A percentile compares a stretch with the other conserved stretches of the same genome.
These are phyloP conservation scores for Tagetes patula DNA, from an alignment of 129 eudicot genomes.

Conservation along the genomic window DNA sequence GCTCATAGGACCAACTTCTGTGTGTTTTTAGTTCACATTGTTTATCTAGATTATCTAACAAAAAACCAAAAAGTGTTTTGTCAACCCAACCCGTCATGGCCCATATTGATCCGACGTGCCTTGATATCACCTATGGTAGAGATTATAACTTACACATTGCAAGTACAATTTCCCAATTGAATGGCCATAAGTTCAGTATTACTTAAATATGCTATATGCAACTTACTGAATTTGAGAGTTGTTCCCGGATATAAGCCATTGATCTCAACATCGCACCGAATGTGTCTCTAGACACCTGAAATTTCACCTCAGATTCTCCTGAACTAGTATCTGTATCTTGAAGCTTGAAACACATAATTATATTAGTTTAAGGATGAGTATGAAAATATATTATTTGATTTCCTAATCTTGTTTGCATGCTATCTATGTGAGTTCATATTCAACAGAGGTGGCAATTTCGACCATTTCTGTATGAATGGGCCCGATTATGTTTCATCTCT, in stretches of 20 bases:
- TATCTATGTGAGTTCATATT: conserved; percentile 15
- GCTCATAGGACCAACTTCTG: no score
- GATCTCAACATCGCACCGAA: conserved; percentile 98
- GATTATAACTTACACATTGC: neutral
- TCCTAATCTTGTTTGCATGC: neutral
- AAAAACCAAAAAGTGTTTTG: neutral
- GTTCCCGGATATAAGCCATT: conserved; percentile 95
- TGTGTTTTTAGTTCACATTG: no score
- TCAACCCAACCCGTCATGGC: neutral
- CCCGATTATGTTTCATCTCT: neutral
- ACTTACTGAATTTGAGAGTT: conserved; percentile 73
- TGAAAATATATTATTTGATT: neutral
- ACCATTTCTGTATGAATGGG: neutral
- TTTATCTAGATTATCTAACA: neutral
- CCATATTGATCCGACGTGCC: neutral
- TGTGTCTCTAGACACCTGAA: conserved; percentile 94
- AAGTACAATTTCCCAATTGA: neutral
- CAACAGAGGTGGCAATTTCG: neutral
- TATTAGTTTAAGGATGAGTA: neutral
- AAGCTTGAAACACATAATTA: conserved; percentile 51
- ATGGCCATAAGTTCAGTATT: neutral
- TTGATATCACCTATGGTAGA: conserved; percentile 7
- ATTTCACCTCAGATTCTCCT: conserved; percentile 92
- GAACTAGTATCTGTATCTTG: conserved; percentile 73
- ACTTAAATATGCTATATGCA: conserved; percentile 8